A percentile compares a stretch with the other conserved stretches of the same genome.
These are phyloP conservation scores for Calocybe gangraenosa DNA, from an alignment of 768 basidiomycete species.

Conservation along the genomic window DNA sequence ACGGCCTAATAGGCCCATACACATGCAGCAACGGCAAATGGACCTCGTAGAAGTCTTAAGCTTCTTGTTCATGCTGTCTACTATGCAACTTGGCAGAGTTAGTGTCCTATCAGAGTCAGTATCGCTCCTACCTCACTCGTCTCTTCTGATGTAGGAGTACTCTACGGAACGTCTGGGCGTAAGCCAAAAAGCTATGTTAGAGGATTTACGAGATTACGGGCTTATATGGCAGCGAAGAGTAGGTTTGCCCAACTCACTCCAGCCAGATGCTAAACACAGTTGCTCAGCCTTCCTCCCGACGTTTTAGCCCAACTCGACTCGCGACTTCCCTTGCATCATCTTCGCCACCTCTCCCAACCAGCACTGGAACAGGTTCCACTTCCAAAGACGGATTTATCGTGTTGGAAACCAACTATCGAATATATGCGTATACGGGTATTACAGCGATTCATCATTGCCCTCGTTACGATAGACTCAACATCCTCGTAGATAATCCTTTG, in stretches of 20 bases:
- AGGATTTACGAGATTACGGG: slow-evolving; percentile 92
- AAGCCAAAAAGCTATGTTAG: slow-evolving; percentile 82
- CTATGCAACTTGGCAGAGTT: slow-evolving; percentile 90
- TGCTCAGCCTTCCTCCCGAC: slow-evolving; percentile 60
- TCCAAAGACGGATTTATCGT: slow-evolving; percentile 88
- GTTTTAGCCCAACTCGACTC: slow-evolving; percentile 92
- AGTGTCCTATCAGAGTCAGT: slow-evolving; percentile 17
- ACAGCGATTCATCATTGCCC: slow-evolving; percentile 13
- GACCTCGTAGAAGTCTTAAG: slow-evolving; percentile 91
- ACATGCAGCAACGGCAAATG: slow-evolving; percentile 72
- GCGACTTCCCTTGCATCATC: slow-evolving; percentile 94
- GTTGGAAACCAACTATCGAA: slow-evolving; percentile 95
- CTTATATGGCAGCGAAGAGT: slow-evolving; percentile 86
- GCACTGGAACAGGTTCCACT: slow-evolving; percentile 50
- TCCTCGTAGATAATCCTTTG: slow-evolving; percentile 82
- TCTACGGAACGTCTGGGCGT: slow-evolving; percentile 75
- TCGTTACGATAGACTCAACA: slow-evolving; percentile 12
- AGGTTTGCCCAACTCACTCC: slow-evolving; percentile 21
- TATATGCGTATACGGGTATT: slow-evolving; percentile 95
- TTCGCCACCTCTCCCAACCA: slow-evolving; percentile 71
- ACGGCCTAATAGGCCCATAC: too few species aligned
- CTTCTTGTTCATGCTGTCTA: slow-evolving; percentile 96
- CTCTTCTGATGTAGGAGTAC: slow-evolving; percentile 67
- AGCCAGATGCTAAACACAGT: slow-evolving; percentile 9
- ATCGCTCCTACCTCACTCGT: background rate